phyloP scores from a whole-genome alignment of 2,329 filamentous ascomycete genomes.

The Cladobotryum mycophilum region DNA sequence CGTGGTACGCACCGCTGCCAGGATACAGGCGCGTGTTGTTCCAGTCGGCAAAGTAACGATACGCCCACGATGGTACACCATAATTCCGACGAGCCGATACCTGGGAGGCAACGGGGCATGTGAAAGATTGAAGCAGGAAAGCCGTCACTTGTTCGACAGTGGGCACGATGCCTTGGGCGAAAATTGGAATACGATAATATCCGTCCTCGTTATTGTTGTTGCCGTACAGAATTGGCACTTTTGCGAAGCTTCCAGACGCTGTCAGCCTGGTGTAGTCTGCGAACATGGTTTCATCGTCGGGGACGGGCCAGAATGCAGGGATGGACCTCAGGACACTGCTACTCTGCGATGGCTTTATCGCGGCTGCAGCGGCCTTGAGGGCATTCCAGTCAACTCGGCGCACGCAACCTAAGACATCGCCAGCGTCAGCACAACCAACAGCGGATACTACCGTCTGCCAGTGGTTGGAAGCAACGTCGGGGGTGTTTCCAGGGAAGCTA shows the following conservation, averaged over 20 bases:
- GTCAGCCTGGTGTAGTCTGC: conserved; percentile 32
- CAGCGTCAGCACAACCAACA: conserved; percentile 30
- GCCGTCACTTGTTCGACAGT: conserved; percentile 30
- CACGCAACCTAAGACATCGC: conserved; percentile 31
- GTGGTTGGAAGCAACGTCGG: conserved; percentile 27
- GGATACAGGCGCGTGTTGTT: conserved; percentile 40
- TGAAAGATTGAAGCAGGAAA: conserved; percentile 40
- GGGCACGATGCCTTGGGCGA: conserved; percentile 30
- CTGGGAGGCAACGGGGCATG: conserved; percentile 37
- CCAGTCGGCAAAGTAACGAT: conserved; percentile 45
- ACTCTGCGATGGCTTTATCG: conserved; percentile 26
- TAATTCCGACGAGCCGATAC: conserved; percentile 27
- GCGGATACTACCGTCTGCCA: conserved; percentile 36
- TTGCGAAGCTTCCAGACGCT: conserved; percentile 30
- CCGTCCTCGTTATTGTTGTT: conserved; percentile 41
- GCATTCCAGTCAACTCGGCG: conserved; percentile 27
- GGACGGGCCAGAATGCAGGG: conserved; percentile 36
- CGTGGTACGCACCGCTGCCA: conserved; percentile 43
- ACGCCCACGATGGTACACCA: conserved; percentile 36
- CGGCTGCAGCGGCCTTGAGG: conserved; percentile 30
- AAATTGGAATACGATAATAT: conserved; percentile 41
- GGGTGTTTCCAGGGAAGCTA: conserved; percentile 37
- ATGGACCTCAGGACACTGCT: conserved; percentile 31
- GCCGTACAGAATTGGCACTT: conserved; percentile 35
- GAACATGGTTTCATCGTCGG: conserved; percentile 36